These are phyloP conservation scores for Musa acuminata DNA, from an alignment of 176 grass and related monocot species.

Conservation along the genomic window DNA sequence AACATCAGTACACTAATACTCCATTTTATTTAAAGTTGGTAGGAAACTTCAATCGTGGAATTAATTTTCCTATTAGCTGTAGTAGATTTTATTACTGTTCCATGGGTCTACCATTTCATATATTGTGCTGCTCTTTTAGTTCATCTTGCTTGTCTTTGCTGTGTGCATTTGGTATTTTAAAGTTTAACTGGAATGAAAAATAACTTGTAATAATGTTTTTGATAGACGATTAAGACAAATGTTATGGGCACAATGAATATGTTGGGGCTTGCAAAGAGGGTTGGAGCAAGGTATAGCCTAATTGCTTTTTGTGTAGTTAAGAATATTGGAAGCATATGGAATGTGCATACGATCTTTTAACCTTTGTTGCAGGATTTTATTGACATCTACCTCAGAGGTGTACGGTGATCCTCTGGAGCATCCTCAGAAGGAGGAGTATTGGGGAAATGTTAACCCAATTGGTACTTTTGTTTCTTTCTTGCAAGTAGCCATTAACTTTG, in stretches of 20 bases:
- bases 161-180: not conserved
- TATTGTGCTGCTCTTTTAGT: too few species aligned
- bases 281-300: slow-evolving; percentile 59
- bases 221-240: slow-evolving; percentile 77
- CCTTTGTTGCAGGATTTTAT: slow-evolving; percentile 38
- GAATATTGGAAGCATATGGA: not conserved
- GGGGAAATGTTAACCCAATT: slow-evolving; percentile 97
- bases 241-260: slow-evolving; percentile 98
- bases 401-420: slow-evolving; percentile 96
- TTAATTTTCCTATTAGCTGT: too few species aligned
- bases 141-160: not conserved
- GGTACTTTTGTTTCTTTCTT: slow-evolving; percentile 26
- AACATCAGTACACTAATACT: too few species aligned
- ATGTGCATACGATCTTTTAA: not conserved
- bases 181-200: not conserved
- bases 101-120: too few species aligned
- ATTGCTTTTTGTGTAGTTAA: not conserved
- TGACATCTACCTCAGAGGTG: slow-evolving; percentile 90
- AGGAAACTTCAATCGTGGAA: too few species aligned
- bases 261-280: slow-evolving; percentile 83
- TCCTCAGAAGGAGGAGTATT: slow-evolving; percentile 88
- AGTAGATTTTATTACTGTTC: too few species aligned
- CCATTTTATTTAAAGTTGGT: too few species aligned
- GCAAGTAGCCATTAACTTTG: too few species aligned
- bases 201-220: not conserved